Evolutionary conservation across 768 basidiomycete species (phyloP), one percentile per base, ranked within the genome.

Genomic region (Naganishia randhawae): DNA sequence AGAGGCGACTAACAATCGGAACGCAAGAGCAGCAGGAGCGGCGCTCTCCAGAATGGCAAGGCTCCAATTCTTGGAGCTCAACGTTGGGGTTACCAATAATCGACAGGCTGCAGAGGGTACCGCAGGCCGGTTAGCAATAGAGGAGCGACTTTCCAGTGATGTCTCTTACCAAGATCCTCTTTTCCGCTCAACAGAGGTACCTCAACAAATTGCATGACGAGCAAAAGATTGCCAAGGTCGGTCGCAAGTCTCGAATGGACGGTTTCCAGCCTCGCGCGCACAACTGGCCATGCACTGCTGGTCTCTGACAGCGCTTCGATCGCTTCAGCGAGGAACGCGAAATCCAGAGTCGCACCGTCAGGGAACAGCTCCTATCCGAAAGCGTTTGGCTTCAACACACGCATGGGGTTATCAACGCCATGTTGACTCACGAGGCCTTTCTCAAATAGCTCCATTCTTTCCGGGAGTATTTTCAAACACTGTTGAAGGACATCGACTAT

Each of bases 371-470:
- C 39, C 57, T 61, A 19, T 35, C 6, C n/a, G 14, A 11, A 22
- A 22, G 16, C 14, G n/a, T 33, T 55, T 35, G n/a, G 33, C 22
- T 14, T 37, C 4, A 14, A 31, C 9, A 6, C 51, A 6, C 22
- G 64, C 17, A 29, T 14, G 17, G 2, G 51, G 29, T 19, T 5
- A 53, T 9, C 32, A 4, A 7, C 22, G 42, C 27, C 5, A 51
- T 53, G 35, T 19, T 9, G 17, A 71, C 73, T 65, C 42, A 74
- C 73, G 50, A 76, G 48, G 0, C 75, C 73, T 50, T 74, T 76
- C 63, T 76, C 72, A 22, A 65, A 68, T 41, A 76, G 42, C 37
- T 72, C 73, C 35, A 75, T 72, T 7, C 74, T 69, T 25, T 68
- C 69, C 6, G 33, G 63, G 4, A 74, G 48, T 0, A 61, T 41